A percentile compares a stretch with the other conserved stretches of the same genome.
Evolutionary conservation across 2,329 filamentous ascomycete species (phyloP).

Genomic region (Paraconiothyrium sp.): DNA sequence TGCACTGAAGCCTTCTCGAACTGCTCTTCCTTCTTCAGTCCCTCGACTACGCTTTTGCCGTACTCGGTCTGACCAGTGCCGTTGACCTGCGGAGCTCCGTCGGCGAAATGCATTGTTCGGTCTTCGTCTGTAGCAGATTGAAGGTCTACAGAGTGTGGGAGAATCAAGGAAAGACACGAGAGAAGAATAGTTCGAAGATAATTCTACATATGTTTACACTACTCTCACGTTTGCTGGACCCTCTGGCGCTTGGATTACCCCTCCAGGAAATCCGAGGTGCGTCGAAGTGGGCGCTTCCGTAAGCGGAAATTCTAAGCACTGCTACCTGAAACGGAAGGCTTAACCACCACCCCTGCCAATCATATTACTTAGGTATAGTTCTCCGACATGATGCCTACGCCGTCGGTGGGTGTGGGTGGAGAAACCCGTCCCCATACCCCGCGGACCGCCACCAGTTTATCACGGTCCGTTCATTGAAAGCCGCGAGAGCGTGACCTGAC

Average conservation of each 20-base stretch:
- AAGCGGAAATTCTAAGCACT: slow-evolving; percentile 26
- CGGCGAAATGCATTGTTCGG: slow-evolving; percentile 16
- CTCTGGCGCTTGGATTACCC: slow-evolving; percentile 14
- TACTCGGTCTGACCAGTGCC: slow-evolving; percentile 32
- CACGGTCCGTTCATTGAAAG: not conserved
- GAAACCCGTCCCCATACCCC: slow-evolving; percentile 8
- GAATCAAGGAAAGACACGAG: not conserved
- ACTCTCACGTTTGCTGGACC: not conserved
- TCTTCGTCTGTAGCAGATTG: not conserved
- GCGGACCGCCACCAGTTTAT: not conserved
- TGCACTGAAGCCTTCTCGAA: slow-evolving; percentile 28
- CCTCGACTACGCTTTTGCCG: slow-evolving; percentile 35
- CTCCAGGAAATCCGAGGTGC: slow-evolving; percentile 21
- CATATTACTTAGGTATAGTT: not conserved
- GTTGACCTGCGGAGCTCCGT: slow-evolving; percentile 17
- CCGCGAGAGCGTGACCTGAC: not conserved
- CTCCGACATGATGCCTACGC: slow-evolving; percentile 12
- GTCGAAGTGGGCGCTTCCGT: slow-evolving; percentile 2
- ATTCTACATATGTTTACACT: slow-evolving; percentile 1
- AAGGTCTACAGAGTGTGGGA: not conserved
- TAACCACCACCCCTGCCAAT: slow-evolving; percentile 15
- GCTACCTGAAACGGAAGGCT: slow-evolving; percentile 10
- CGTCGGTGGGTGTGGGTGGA: not conserved
- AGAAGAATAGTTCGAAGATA: not conserved
- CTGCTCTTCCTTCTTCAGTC: slow-evolving; percentile 35